Evolutionary conservation across 768 basidiomycete genomes (phyloP).

Genomic region (Plicaturopsis crispa): DNA sequence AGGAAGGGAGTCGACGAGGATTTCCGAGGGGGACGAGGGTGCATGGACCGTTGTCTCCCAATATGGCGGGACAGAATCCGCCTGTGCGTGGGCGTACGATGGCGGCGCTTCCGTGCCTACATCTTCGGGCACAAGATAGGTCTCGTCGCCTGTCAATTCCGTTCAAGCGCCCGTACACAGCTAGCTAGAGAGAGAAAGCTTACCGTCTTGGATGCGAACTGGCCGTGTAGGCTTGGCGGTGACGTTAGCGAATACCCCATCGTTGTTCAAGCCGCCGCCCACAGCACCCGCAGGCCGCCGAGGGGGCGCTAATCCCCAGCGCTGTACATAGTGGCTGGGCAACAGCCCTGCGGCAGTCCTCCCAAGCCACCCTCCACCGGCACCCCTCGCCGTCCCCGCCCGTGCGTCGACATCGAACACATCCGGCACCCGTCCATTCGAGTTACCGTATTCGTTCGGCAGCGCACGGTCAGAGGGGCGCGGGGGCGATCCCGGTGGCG

Average conservation of each 20-base stretch:
- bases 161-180: not conserved
- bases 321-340: conserved; percentile 41
- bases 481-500: conserved; percentile 81
- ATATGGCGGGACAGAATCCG: conserved; percentile 95
- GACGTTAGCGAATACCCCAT: conserved; percentile 95
- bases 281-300: conserved; percentile 34
- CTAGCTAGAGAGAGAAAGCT: conserved; percentile 14
- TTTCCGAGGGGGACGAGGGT: conserved; percentile 68
- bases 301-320: conserved; percentile 35
- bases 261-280: conserved; percentile 68
- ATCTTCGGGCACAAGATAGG: conserved; percentile 78
- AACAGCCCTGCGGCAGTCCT: conserved; percentile 50
- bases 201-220: conserved; percentile 53
- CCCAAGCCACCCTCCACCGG: conserved; percentile 43
- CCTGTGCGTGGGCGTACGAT: conserved; percentile 85
- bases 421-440: conserved; percentile 61
- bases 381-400: conserved; percentile 15
- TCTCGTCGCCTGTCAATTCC: conserved; percentile 48
- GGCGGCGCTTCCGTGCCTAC: conserved; percentile 80
- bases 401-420: conserved; percentile 26
- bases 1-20: conserved; percentile 86
- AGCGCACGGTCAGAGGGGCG: conserved; percentile 52
- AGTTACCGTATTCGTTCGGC: conserved; percentile 68
- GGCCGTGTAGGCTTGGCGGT: conserved; percentile 75
- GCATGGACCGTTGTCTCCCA: conserved; percentile 98